Conservation (phyloP, 345 rosid genomes). For the Reutealis trisperma region DNA sequence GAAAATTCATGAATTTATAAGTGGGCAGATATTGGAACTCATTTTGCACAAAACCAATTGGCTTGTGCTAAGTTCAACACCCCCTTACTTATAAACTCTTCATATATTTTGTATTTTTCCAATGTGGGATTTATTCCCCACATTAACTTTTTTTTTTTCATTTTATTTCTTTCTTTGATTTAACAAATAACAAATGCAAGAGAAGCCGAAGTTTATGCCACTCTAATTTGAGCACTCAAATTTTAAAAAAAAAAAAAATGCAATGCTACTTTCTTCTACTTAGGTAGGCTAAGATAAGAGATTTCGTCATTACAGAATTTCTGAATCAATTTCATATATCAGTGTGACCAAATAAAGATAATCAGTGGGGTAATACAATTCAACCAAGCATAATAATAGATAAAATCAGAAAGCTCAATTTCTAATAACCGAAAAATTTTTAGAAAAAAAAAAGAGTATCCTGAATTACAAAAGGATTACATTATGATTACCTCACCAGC, state of each 20-base stretch:
- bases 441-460: neutral
- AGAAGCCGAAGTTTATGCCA: neutral
- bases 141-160: too few relatives aligned
- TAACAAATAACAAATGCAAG: neutral
- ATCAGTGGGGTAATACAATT: neutral
- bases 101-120: too few relatives aligned
- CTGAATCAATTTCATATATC: neutral
- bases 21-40: too few relatives aligned
- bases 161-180: too few relatives aligned
- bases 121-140: too few relatives aligned
- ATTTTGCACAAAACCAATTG: too few relatives aligned
- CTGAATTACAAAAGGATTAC: neutral
- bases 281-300: neutral
- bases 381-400: neutral
- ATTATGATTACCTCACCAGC: conserved; percentile 77
- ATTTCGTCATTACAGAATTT: neutral
- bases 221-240: neutral
- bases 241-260: neutral
- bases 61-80: too few relatives aligned
- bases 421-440: neutral
- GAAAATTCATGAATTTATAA: too few relatives aligned
- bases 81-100: too few relatives aligned
- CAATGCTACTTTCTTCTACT: neutral
- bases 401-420: neutral
- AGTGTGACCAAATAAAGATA: neutral